Base-by-base conservation (phyloP, 2,329 filamentous ascomycete genomes). In the Colletotrichum filicis region DNA sequence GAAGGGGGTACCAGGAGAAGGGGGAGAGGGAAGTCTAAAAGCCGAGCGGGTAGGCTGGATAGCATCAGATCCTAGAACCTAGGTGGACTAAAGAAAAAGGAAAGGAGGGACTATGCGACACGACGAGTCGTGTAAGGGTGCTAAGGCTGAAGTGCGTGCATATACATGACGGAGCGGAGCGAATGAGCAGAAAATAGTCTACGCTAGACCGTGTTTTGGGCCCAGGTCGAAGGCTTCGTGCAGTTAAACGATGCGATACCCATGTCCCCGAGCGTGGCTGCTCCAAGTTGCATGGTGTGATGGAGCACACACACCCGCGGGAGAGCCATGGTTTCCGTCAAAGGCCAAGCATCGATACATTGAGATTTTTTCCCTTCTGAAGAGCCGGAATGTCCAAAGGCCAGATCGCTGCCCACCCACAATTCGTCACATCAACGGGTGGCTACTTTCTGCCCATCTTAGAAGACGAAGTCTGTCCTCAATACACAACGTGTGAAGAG, bases 31-130 rank as follows among this genome's bases (percentile, higher is more conserved):
- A 57, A 65, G 60, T 71, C 71, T 73, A 73, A 73, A 73, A 66
- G 60, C 59, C 30, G 49, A 37, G 35, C 37, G 30, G 61, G 26
- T 37, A 28, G 49, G 49, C 46, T 60, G 30, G 26, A 57, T 66
- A 60, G 71, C 67, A 61, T 73, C 49, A 57, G 61, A n/a, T 73
- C 28, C 56, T 26, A 57, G 61, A 16, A 66, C 28, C 56, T 22
- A 22, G 37, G 35, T 30, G 46, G 55, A 61, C 66, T n/a, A 56
- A 52, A 58, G 26, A 62, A 73, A 61, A 71, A 66, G 56, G 61
- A 71, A 73, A 70, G 59, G 70, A 64, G 56, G 70, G 56, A 73
- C 56, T 56, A 71, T 73, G 71, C 56, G 49, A 73, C 71, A 35
- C 35, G 71, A 73, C 49, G 60, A 70, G 60, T 69, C 66, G 66